Base-by-base conservation (phyloP, 225 moss, liverwort and hornwort species). In the Polytrichum formosum region DNA sequence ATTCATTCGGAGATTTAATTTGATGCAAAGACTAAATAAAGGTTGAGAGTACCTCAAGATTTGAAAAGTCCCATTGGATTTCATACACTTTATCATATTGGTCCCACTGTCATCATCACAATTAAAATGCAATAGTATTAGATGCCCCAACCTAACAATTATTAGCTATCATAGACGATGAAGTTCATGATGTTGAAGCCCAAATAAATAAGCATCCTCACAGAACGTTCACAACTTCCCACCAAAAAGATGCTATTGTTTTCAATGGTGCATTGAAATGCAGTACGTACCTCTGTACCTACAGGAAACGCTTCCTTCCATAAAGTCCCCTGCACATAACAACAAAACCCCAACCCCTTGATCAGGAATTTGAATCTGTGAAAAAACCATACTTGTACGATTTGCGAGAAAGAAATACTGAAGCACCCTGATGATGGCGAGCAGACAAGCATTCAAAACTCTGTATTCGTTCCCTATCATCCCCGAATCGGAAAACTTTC, bases 301-400 rank as follows among this genome's bases (percentile, higher is more conserved):
- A 96, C 95, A 2, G 95, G 95, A 75, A 96, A 96, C 18, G 95
- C 95, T 75, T 93, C 95, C 81, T 96, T 96, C 95, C 95, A 96
- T 68, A 96, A 74, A 3, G 91, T 90, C 6, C 85, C 90, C 89
- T 89, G 89, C 62, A 55, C 23, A 16, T 37, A 53, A 68, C 72
- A 68, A 10, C 16, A 46, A 46, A 46, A 16, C 46, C 37, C 46
- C 46, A 16, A 16, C 46, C 13, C 46, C 46, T 46, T 13, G 13
- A 46, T 46, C 46, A 46, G 13, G 13, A 46, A 46, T 13, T 46
- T 13, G 13, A 46, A 35, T 35, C 35, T 35, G 2, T 35, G 35
- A 9, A 9, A 46, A 13, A 13, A 46, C 13, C 16, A 46, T 46
- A 46, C 46, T 16, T 46, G 46, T 16, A 46, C 46, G 13, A 46